These are phyloP conservation scores for Cyclocybe cylindracea DNA, from an alignment of 768 basidiomycete species.

Conservation along the genomic window DNA sequence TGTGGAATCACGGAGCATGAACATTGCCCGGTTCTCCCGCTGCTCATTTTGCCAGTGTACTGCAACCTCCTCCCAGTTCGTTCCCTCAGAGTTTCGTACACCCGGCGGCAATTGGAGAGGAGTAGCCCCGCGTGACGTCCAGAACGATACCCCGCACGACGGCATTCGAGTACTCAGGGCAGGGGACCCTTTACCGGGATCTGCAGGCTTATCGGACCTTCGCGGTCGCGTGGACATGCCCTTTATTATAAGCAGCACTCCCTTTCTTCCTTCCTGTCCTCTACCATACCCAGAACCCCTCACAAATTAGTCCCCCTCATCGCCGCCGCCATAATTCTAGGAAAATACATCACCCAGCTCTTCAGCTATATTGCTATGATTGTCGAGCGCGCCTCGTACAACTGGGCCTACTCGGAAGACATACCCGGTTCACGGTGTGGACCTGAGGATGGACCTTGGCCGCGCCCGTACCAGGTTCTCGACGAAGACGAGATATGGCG, in stretches of 20 bases:
- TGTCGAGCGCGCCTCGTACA: slow-evolving; percentile 35
- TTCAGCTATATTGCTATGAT: slow-evolving; percentile 35
- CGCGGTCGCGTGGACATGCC: slow-evolving; percentile 20
- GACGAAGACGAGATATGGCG: slow-evolving; percentile 54
- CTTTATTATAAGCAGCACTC: slow-evolving; percentile 18
- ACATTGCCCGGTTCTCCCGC: too few relatives aligned
- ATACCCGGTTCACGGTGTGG: slow-evolving; percentile 63
- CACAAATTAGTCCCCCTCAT: slow-evolving; percentile 2
- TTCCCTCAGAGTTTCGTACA: too few relatives aligned
- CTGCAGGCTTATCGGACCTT: slow-evolving; percentile 24
- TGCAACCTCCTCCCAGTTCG: too few relatives aligned
- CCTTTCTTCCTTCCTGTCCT: slow-evolving; percentile 4
- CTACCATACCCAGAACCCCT: slow-evolving; percentile 3
- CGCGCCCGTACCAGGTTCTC: slow-evolving; percentile 55
- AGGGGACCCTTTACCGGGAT: slow-evolving; percentile 6
- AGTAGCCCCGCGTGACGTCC: slow-evolving; percentile 11
- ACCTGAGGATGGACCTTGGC: slow-evolving; percentile 68
- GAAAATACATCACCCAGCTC: slow-evolving; percentile 9
- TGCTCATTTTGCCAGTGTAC: too few relatives aligned
- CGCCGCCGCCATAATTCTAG: slow-evolving; percentile 13
- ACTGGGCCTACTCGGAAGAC: slow-evolving; percentile 57
- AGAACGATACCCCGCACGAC: background rate
- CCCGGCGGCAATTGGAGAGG: background rate
- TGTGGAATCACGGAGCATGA: too few relatives aligned
- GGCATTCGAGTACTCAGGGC: slow-evolving; percentile 3